Conservation (phyloP, 2,329 filamentous ascomycete genomes). For the Aureobasidium sp. region DNA sequence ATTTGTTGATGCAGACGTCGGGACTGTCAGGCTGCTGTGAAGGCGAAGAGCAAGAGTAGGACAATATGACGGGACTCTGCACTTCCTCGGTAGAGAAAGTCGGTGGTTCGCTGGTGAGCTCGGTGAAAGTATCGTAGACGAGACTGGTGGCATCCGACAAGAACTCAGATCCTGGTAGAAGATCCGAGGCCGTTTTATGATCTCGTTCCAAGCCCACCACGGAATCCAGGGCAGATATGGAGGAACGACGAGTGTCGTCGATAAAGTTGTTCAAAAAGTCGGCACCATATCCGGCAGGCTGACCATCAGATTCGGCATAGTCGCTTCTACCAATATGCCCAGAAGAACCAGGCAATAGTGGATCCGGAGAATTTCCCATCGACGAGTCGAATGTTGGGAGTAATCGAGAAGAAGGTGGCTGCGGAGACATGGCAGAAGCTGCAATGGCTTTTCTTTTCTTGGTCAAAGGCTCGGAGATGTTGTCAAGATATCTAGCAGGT, state of each 20-base stretch:
- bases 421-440: constrained; percentile 17
- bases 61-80: background rate
- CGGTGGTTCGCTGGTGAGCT: constrained; percentile 1
- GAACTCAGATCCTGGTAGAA: background rate
- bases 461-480: constrained; percentile 4
- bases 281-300: constrained; percentile 22
- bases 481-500: constrained; percentile 13
- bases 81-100: background rate
- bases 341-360: background rate
- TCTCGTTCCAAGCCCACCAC: background rate
- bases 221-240: background rate
- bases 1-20: constrained; percentile 13
- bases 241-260: constrained; percentile 18
- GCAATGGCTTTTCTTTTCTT: background rate
- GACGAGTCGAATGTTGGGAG: background rate
- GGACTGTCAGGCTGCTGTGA: constrained; percentile 12
- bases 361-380: constrained; percentile 12
- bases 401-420: constrained; percentile 16
- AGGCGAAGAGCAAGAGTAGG: background rate
- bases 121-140: background rate
- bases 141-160: background rate
- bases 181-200: background rate
- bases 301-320: constrained; percentile 16
- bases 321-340: background rate
- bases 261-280: constrained; percentile 30